Base-by-base conservation (phyloP, 2,329 filamentous ascomycete species). In the Alternaria tenuissima region DNA sequence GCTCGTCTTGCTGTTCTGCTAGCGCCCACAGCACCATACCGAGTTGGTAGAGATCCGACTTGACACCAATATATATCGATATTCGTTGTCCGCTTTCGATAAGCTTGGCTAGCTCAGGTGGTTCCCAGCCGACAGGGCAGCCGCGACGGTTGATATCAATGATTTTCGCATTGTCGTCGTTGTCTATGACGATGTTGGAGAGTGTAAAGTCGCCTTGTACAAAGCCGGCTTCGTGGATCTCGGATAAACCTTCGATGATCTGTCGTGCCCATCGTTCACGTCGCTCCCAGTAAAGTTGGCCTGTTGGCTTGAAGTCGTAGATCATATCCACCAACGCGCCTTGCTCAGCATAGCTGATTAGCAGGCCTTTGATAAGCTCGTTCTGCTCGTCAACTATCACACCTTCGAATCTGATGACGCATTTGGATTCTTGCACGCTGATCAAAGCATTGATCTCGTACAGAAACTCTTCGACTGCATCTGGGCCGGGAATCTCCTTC, bases 51-150 rank as follows among this genome's bases (percentile, higher is more conserved):
- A 99, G 83, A 79, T 99, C 95, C 0, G 94, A 97, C 80, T 99
- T 99, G 75, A 97, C 93, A 12, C 95, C 94, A 75, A 99, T 98
- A 74, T 96, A 97, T 90, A 98, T 97, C 46, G 92, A 91, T 54
- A 99, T 94, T 30, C 93, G 87, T 78, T 97, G 94, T 59, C 91
- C 92, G 77, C 89, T 94, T 66, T 94, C 89, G 62, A 98, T 93
- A 56, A 98, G 87, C 6, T 87, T 86, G 16, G 89, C 90, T 57
- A 96, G 91, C 79, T 99, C 95, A 5, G 95, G 95, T 3, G 95
- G 94, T 69, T 99, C 95, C 95, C 95, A 99, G 24, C 94, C 94
- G 5, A 98, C 92, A 0, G 95, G 95, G 72, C 95, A 99, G n/a
- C 95, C 95, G 70, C 95, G 86, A 56, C 95, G 87, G 80, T 99